Evolutionary conservation across 2,329 filamentous ascomycete genomes (phyloP), one percentile per base, ranked within the genome.

Genomic region (Emmonsiellopsis sp.): DNA sequence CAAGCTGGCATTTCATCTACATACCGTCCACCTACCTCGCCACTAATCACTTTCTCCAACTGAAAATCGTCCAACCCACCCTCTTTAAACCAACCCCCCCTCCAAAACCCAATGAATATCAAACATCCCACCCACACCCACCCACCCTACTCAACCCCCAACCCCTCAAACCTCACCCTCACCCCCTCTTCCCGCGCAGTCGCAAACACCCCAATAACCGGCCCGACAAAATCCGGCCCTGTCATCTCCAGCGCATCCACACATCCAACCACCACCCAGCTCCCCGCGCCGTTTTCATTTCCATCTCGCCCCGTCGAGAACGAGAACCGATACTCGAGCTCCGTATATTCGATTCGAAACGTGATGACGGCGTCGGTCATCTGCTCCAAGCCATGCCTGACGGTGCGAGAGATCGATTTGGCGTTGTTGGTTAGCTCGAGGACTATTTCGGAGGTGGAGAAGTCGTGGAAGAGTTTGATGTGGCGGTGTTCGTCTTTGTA

Each of bases 211-310:
- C 67, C 67, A 51, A 69, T 60, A 0, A 69, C 58, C 1, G 68
- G 65, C 0, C 67, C 67, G 1, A 65, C 63, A 53, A 70, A 69
- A 54, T 69, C 67, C 17, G 58, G 62, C 8, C 60, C 62, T 0
- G 63, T 66, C 59, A 68, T 53, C 6, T 68, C 64, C 27, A 64
- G 32, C 8, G 61, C 61, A 50, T 65, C 62, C 27, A 66, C 11
- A 7, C 43, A 17, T 11, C 21, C 56, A 1, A 31, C 42, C 13
- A 56, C 56, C 42, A 63, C 37, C 2, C 37, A 39, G 4, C 8
- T 44, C 58, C 61, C 61, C 36, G 44, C 6, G 11, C 31, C n/a
- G 2, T 49, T 21, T 11, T 53, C 17, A 13, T 44, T 27, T n/a
- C 55, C 49, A n/a, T 49, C 33, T 27, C 21, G 3, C 21, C 21